Evolutionary conservation across 75 land plant species (phyloP).

Genomic region (Ceratopteris richardii): DNA sequence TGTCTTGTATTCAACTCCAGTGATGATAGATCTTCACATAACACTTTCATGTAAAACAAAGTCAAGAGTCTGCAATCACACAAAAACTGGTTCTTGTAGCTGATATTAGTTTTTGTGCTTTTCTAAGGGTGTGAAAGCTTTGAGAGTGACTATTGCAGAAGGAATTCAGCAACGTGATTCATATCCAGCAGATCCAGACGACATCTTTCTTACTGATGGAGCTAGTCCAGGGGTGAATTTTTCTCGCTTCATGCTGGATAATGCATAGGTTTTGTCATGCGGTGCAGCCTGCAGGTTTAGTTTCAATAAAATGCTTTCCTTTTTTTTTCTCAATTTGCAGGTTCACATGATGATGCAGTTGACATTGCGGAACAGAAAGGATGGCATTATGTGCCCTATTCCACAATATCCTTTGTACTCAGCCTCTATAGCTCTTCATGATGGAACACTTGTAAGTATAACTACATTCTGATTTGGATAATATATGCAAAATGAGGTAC

Average conservation of each 20-base stretch:
- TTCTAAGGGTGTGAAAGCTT: constrained; percentile 77
- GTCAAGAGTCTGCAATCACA: too few relatives aligned
- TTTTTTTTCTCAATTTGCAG: constrained; percentile 23
- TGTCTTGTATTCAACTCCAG: too few relatives aligned
- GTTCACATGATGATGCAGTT: constrained; percentile 99
- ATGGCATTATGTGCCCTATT: constrained; percentile 97
- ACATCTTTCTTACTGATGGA: constrained; percentile 92
- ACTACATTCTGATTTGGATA: too few relatives aligned
- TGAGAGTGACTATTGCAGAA: constrained; percentile 88
- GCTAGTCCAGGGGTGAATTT: constrained; percentile 80
- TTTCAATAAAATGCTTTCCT: background rate
- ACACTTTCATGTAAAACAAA: too few relatives aligned
- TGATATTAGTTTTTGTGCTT: background rate
- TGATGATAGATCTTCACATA: too few relatives aligned
- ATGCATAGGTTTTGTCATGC: background rate
- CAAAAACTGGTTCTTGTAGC: too few relatives aligned
- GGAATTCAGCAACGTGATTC: constrained; percentile 95
- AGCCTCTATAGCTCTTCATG: constrained; percentile 96
- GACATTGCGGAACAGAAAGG: constrained; percentile 68
- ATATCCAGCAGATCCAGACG: constrained; percentile 74
- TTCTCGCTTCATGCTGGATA: background rate
- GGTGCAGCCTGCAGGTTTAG: background rate
- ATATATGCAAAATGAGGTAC: too few relatives aligned
- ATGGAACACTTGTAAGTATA: constrained; percentile 71
- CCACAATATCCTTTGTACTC: constrained; percentile 99